These are phyloP conservation scores for Xylaria telfairii DNA, from an alignment of 495 filamentous ascomycete genomes.

Conservation along the genomic window DNA sequence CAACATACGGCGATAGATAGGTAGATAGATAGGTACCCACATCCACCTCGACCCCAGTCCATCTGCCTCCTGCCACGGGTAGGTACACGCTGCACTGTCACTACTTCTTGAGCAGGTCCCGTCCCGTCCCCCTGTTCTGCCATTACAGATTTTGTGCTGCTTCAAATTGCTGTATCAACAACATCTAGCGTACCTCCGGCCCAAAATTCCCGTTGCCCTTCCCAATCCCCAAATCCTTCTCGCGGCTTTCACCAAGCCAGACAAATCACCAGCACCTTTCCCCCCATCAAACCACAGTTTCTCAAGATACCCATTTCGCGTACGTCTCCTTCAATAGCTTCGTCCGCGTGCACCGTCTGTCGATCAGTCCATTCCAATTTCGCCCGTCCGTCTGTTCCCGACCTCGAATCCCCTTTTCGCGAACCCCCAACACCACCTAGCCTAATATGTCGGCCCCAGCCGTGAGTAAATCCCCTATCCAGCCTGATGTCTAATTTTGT, in stretches of 20 bases:
- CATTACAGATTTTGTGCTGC: constrained; percentile 22
- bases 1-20: background rate
- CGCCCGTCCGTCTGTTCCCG: constrained; percentile 20
- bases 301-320: constrained; percentile 28
- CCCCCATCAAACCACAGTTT: constrained; percentile 13
- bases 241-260: constrained; percentile 22
- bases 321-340: background rate
- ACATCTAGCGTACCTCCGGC: constrained; percentile 20
- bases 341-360: constrained; percentile 12
- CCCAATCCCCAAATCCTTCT: constrained; percentile 25
- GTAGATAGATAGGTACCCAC: background rate
- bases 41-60: background rate
- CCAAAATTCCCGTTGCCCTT: constrained; percentile 19
- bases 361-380: constrained; percentile 35
- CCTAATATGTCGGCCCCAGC: constrained; percentile 49
- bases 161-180: constrained; percentile 27
- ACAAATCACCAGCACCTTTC: constrained; percentile 22
- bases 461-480: constrained; percentile 44
- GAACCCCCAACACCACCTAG: constrained; percentile 35
- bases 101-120: background rate
- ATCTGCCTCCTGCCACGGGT: background rate
- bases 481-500: constrained; percentile 23
- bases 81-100: background rate
- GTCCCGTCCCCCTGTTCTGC: constrained; percentile 20
- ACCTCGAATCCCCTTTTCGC: constrained; percentile 34